These are phyloP conservation scores for Quercus aquifolioides DNA, from an alignment of 306 rosid genomes.

Conservation along the genomic window DNA sequence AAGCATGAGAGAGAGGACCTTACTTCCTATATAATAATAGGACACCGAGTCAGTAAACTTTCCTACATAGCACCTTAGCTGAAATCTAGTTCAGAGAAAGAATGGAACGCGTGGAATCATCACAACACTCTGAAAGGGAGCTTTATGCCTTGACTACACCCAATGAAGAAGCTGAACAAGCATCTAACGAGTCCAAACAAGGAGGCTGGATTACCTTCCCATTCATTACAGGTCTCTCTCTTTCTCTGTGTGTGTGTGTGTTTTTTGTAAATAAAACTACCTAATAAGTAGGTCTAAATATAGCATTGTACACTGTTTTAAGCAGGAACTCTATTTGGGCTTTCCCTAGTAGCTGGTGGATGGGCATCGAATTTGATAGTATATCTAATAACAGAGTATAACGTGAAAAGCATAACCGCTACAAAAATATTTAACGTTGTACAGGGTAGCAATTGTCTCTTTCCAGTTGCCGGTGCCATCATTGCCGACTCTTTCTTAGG, in stretches of 20 bases:
- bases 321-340: conserved; percentile 28
- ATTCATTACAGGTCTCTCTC: conserved; percentile 28
- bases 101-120: background rate
- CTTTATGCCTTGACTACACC: background rate
- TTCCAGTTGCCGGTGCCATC: conserved; percentile 37
- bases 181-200: conserved; percentile 1
- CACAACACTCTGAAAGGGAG: background rate
- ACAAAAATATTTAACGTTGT: conserved; percentile 39
- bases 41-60: no score
- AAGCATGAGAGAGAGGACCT: no score
- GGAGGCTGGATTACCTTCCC: conserved; percentile 53
- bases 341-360: conserved; percentile 18
- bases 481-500: conserved; percentile 38
- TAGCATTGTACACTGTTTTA: background rate
- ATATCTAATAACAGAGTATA: background rate
- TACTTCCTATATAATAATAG: no score
- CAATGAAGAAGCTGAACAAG: background rate
- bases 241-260: background rate
- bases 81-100: background rate
- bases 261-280: background rate
- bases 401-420: conserved; percentile 33
- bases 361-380: no score
- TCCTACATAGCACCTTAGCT: background rate
- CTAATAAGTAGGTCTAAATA: background rate
- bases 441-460: conserved; percentile 23